phyloP scores from a whole-genome alignment of 2,329 filamentous ascomycete genomes.

The Neoascochyta sp. region DNA sequence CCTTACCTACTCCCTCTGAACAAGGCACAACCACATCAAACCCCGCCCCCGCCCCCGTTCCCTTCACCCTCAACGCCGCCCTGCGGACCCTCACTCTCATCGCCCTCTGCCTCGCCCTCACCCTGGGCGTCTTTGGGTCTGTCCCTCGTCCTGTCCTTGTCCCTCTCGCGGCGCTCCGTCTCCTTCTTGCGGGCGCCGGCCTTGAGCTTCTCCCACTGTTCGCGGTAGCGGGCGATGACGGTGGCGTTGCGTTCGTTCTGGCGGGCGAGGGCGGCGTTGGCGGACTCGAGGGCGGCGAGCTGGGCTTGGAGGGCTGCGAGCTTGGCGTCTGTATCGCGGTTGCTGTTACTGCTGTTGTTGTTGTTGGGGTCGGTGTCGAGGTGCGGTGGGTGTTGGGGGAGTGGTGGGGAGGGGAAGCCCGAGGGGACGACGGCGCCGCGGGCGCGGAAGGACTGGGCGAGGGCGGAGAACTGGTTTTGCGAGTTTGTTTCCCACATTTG shows the following conservation, averaged over 20 bases:
- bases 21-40: no score
- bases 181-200: constrained; percentile 52
- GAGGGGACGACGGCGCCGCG: constrained; percentile 21
- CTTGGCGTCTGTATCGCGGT: constrained; percentile 16
- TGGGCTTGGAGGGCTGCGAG: constrained; percentile 23
- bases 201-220: constrained; percentile 67
- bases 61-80: constrained; percentile 10
- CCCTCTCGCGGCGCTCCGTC: constrained; percentile 23
- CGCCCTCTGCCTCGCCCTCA: constrained; percentile 13
- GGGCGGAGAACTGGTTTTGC: constrained; percentile 78
- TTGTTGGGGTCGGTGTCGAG: constrained; percentile 6
- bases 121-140: constrained; percentile 10
- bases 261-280: constrained; percentile 60
- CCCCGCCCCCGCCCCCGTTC: constrained; percentile 21
- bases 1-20: no score
- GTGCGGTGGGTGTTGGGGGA: constrained; percentile 1
- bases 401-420: constrained; percentile 17
- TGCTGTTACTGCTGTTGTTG: no score
- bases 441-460: constrained; percentile 70
- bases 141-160: background rate
- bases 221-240: constrained; percentile 55
- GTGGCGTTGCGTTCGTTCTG: constrained; percentile 59
- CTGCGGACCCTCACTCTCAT: constrained; percentile 11
- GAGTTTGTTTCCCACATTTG: constrained; percentile 90
- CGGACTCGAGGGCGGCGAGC: constrained; percentile 51